Evolutionary conservation across 257 asterid species (phyloP).

Genomic region (Mitragyna speciosa): DNA sequence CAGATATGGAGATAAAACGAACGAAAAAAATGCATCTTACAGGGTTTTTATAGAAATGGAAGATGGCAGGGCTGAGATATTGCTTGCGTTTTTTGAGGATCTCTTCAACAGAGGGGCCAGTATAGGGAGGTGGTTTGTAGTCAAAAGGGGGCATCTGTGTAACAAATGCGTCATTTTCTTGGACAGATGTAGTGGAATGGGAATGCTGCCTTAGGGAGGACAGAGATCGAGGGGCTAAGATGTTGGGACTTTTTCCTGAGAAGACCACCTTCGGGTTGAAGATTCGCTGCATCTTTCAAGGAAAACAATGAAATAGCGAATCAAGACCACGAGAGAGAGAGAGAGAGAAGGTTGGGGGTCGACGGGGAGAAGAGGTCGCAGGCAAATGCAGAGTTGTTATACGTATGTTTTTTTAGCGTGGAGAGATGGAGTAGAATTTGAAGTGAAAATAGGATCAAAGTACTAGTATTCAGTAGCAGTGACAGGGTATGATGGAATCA

Average conservation of each 20-base stretch:
- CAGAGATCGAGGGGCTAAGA: constrained; percentile 11
- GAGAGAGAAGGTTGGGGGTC: not conserved
- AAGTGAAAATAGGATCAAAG: too few species aligned
- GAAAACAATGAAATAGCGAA: not conserved
- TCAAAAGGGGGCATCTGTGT: constrained; percentile 86
- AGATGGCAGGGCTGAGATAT: constrained; percentile 83
- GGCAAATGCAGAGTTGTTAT: not conserved
- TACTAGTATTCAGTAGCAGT: too few species aligned
- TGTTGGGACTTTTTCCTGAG: constrained; percentile 19
- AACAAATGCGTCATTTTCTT: constrained; percentile 37
- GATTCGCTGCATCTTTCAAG: constrained; percentile 41
- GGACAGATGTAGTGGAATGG: constrained; percentile 20
- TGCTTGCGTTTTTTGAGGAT: constrained; percentile 60
- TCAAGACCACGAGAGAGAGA: not conserved
- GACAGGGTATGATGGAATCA: too few species aligned
- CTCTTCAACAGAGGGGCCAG: constrained; percentile 73
- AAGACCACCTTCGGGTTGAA: constrained; percentile 36
- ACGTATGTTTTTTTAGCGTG: not conserved
- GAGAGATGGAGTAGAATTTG: not conserved
- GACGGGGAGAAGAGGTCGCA: too few species aligned
- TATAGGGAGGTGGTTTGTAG: constrained; percentile 81
- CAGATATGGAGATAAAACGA: not conserved
- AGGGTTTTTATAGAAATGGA: constrained; percentile 71
- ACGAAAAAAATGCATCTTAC: constrained; percentile 27
- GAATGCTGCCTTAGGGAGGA: constrained; percentile 23